phyloP scores from a whole-genome alignment of 1,139 yeast species.

The Hyphopichia wangnamkhiaoensis region DNA sequence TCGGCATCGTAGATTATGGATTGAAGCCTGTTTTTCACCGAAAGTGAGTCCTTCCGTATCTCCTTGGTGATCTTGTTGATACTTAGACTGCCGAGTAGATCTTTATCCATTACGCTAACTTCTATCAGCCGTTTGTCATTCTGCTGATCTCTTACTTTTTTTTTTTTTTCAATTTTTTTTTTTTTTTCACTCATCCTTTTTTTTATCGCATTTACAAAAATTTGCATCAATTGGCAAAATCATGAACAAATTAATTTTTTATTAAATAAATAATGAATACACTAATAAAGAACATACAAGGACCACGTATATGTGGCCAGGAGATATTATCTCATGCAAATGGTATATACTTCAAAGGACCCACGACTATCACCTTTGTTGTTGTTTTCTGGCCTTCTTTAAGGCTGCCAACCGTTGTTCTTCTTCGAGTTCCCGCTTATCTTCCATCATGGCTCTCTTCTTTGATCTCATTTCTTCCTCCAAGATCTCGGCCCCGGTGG shows the following conservation, averaged over 20 bases:
- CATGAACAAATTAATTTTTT: no score
- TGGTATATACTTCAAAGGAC: no score
- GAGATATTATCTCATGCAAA: no score
- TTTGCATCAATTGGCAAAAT: no score
- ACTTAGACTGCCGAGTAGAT: slow-evolving; percentile 3
- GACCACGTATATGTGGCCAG: no score
- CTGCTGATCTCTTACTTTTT: neutral
- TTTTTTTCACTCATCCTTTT: no score
- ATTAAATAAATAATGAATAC: no score
- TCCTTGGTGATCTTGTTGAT: slow-evolving; percentile 33
- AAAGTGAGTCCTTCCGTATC: slow-evolving; percentile 53
- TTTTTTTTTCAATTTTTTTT: neutral
- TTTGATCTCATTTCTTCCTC: slow-evolving; percentile 77
- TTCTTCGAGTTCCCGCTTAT: slow-evolving; percentile 58
- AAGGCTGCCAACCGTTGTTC: slow-evolving; percentile 48
- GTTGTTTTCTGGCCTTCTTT: slow-evolving; percentile 23
- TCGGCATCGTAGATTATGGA: slow-evolving; percentile 65
- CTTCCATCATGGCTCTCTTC: slow-evolving; percentile 62
- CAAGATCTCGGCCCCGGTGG: slow-evolving; percentile 83
- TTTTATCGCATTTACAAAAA: no score
- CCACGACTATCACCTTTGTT: slow-evolving; percentile 1
- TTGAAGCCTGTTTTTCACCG: slow-evolving; percentile 63
- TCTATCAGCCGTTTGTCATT: neutral
- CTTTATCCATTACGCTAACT: slow-evolving; percentile 1
- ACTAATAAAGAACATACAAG: no score